Base-by-base conservation (phyloP, 1,284 basidiomycete species). In the Nidula niveotomentosa region DNA sequence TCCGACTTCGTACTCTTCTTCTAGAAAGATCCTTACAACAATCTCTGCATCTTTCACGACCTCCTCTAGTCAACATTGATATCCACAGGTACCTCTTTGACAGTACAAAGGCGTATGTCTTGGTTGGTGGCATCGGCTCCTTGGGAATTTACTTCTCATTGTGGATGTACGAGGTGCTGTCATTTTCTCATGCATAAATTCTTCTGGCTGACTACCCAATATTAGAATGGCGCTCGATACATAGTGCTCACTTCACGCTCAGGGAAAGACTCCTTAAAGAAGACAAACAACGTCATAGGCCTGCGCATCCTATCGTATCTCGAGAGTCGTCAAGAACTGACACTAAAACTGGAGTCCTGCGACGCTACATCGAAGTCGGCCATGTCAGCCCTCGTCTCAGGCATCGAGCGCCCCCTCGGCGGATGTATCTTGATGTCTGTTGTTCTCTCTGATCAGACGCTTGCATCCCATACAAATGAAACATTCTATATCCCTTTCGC, bases 201-300 rank as follows among this genome's bases (percentile, higher is more conserved):
- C 43, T 1, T 18, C 3, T 53, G n/a, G n/a, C 23, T 39, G 6
- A 45, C 33, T 36, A 34, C n/a, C 15, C 6, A 48, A 5, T 47
- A 49, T 6, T 39, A 78, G 76, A 60, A 68, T 17, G 76, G 76
- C 35, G 76, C 74, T 6, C 60, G 69, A 2, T 53, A 68, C 36
- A 68, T 78, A 12, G 56, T 73, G 9, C 55, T 76, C 2, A 76
- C 76, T 0, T 77, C 75, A 0, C 69, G 75, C 4, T 66, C 68
- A 1, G 76, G 75, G 1, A 44, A 53, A 15, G 53, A 60, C 12
- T 63, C 56, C 23, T 57, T 69, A 6, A 52, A 56, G 1, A 53
- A 48, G 6, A 59, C 58, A 17, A 36, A 54, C 1, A 58, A 59
- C 18, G 41, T 60, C n/a, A 53, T 60, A 18, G 61, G 61, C 4